phyloP scores from a whole-genome alignment of 176 grass and related monocot species.

The Musa schizocarpa region DNA sequence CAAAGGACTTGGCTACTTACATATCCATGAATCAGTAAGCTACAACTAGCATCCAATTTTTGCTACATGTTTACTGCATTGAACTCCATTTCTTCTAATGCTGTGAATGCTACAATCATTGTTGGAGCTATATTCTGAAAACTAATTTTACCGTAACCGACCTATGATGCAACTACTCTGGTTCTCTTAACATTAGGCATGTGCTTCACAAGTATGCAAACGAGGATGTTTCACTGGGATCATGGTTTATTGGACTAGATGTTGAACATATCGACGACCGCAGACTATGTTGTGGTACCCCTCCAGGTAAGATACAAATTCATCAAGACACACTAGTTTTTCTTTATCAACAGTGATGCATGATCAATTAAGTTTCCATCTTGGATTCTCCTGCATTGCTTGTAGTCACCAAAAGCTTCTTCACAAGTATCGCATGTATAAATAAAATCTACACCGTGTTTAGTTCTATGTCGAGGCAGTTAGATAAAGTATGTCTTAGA shows the following conservation, averaged over 20 bases:
- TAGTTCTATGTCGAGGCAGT: no score
- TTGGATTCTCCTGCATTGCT: no score
- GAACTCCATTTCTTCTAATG: not conserved
- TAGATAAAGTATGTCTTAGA: no score
- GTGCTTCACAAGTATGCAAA: constrained; percentile 18
- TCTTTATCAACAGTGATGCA: not conserved
- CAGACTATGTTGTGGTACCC: constrained; percentile 9
- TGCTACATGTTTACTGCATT: not conserved
- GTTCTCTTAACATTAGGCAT: not conserved
- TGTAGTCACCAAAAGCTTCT: no score
- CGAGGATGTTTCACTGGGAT: constrained; percentile 10
- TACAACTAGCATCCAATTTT: no score
- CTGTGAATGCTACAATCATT: not conserved
- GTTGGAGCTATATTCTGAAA: not conserved
- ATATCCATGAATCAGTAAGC: constrained; percentile 11
- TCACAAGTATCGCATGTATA: no score
- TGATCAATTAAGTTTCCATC: no score
- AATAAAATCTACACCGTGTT: no score
- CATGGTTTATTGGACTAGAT: constrained; percentile 14
- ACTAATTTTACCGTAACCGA: not conserved
- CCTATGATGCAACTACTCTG: not conserved
- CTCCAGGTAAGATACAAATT: constrained; percentile 3
- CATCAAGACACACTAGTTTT: not conserved
- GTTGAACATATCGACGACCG: constrained; percentile 12
- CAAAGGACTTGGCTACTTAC: constrained; percentile 5